Base-by-base conservation (phyloP, 495 filamentous ascomycete species). In the Tuber melanosporum region DNA sequence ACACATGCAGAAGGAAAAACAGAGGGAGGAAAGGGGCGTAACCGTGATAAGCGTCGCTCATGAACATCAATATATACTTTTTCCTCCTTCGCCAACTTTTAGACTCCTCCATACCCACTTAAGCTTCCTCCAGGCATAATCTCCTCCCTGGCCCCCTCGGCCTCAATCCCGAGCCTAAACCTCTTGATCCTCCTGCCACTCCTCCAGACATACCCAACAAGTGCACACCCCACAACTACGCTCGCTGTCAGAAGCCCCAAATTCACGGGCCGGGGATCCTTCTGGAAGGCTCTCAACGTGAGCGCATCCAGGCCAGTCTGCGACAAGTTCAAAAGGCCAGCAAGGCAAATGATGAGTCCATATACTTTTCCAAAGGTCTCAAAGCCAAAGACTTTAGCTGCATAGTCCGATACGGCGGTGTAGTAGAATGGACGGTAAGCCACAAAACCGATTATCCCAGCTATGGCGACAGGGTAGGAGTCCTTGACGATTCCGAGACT, bases 361-460 rank as follows among this genome's bases (percentile, higher is more conserved):
- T 98, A 98, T 42, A 99, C 93, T 75, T 92, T 97, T 42, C 95
- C 95, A 79, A 98, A 98, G 0, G 94, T 97, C 77, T 89, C 90
- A 85, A 97, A 97, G 12, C 95, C 95, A 84, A 99, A 99, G 46
- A 99, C 95, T 85, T 98, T 98, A 45, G 94, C 94, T 69, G 90
- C 87, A 84, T 97, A 98, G 85, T 99, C 95, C 14, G 89, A 91
- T 73, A 93, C 90, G 6, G 91, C 87, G 3, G 91, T 93, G 83
- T 93, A 93, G 84, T 92, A 93, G 70, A 93, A 89, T 0, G 92
- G 92, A 0, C 92, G 87, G 84, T 92, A 93, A 20, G 91, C 75
- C 15, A 91, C 92, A 83, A 99, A 98, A 0, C 98, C 88, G 66
- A 87, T 85, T 72, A 99, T 87, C 76, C 94, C 94, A 36, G 88